Conservation (phyloP, 2,329 filamentous ascomycete species). For the Fusarium sp. region DNA sequence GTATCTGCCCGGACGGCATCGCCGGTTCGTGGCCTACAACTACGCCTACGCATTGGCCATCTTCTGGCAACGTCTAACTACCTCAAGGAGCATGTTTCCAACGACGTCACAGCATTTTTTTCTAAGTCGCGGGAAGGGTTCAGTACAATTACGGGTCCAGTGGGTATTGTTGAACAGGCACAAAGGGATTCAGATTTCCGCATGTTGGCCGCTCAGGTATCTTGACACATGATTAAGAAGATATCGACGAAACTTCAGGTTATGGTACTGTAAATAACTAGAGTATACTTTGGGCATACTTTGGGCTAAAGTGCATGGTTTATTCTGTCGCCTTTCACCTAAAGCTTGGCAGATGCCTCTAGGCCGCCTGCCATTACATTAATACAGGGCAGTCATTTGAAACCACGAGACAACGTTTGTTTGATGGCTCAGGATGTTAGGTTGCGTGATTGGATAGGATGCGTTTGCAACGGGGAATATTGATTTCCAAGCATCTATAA, state of each 20-base stretch:
- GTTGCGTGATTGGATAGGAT: not conserved
- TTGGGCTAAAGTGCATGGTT: too few relatives aligned
- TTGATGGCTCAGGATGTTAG: not conserved
- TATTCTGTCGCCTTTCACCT: too few relatives aligned
- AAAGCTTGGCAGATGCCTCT: too few relatives aligned
- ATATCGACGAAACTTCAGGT: too few relatives aligned
- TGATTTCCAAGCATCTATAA: slow-evolving; percentile 43
- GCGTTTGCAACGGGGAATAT: slow-evolving; percentile 10
- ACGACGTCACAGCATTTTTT: slow-evolving; percentile 26
- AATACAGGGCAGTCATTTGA: not conserved
- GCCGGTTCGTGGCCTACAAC: slow-evolving; percentile 17
- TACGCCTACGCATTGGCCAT: slow-evolving; percentile 10
- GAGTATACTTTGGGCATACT: too few relatives aligned
- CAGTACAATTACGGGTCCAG: slow-evolving; percentile 8
- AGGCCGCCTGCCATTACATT: not conserved
- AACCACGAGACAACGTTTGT: not conserved
- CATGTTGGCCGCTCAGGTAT: not conserved
- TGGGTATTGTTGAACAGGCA: slow-evolving; percentile 15
- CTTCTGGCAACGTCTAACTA: not conserved
- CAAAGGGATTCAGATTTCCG: not conserved
- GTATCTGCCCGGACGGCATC: slow-evolving; percentile 29
- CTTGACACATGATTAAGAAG: too few relatives aligned
- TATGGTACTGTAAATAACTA: too few relatives aligned
- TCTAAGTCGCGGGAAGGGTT: slow-evolving; percentile 1
- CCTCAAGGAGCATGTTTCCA: not conserved